Conservation (phyloP, 345 rosid genomes). For the Salix brachista region DNA sequence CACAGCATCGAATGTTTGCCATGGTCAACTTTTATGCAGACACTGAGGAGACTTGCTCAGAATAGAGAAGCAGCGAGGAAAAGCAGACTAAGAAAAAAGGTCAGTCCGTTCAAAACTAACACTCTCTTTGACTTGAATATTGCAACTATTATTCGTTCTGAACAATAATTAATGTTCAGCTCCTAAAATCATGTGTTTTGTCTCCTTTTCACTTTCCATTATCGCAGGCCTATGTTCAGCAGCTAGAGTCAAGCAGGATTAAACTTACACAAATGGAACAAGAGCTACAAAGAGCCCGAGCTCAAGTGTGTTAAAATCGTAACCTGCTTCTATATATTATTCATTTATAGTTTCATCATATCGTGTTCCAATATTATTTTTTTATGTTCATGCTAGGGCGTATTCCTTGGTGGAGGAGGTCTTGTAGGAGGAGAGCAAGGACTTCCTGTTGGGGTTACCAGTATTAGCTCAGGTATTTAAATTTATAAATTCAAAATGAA, state of each 20-base stretch:
- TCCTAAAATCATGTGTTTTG: background rate
- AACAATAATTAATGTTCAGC: background rate
- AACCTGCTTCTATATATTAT: background rate
- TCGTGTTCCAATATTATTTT: background rate
- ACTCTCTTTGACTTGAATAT: background rate
- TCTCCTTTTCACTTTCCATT: background rate
- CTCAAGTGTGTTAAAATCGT: slow-evolving; percentile 49
- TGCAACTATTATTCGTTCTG: background rate
- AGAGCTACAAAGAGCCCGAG: slow-evolving; percentile 84
- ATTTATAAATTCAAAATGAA: background rate
- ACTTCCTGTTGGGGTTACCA: slow-evolving; percentile 48
- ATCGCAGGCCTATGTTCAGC: slow-evolving; percentile 91
- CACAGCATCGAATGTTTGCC: slow-evolving; percentile 3
- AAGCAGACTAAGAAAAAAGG: slow-evolving; percentile 94
- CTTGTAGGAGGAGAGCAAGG: slow-evolving; percentile 65
- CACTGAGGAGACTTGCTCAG: slow-evolving; percentile 94
- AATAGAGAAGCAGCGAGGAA: slow-evolving; percentile 99
- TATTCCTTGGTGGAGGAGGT: slow-evolving; percentile 62
- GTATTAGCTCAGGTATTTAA: slow-evolving; percentile 56
- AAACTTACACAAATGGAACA: slow-evolving; percentile 89
- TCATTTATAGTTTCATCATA: background rate
- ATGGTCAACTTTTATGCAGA: slow-evolving; percentile 32
- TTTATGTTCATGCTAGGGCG: slow-evolving; percentile 44
- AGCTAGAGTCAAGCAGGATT: slow-evolving; percentile 89
- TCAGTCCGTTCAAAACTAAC: slow-evolving; percentile 2